Evolutionary conservation across 2,329 filamentous ascomycete genomes (phyloP).

Genomic region (Cordyceps tenuipes): DNA sequence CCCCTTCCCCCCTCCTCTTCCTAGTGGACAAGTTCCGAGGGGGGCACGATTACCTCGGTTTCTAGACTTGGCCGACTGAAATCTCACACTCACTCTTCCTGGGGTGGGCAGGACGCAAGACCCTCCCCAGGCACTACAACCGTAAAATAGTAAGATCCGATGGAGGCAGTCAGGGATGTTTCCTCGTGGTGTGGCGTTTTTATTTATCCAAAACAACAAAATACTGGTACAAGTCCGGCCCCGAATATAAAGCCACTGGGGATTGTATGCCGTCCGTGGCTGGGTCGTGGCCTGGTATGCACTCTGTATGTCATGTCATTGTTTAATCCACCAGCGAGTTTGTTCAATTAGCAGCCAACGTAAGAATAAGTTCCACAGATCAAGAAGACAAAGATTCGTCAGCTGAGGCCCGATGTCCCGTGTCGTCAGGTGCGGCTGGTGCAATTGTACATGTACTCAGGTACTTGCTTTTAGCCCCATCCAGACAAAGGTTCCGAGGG

Average conservation of each 20-base stretch:
- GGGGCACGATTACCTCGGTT: background rate
- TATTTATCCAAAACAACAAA: too few species aligned
- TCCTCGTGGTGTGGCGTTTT: slow-evolving; percentile 5
- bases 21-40: slow-evolving; percentile 6
- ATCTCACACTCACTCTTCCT: background rate
- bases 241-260: background rate
- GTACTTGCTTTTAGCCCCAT: too few species aligned
- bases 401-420: too few species aligned
- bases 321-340: background rate
- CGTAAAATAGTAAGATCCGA: slow-evolving; percentile 2
- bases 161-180: slow-evolving; percentile 7
- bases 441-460: too few species aligned
- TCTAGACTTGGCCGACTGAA: background rate
- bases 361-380: background rate
- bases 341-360: background rate
- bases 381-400: background rate
- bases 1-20: background rate
- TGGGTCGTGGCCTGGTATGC: background rate
- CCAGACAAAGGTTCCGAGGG: too few species aligned
- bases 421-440: too few species aligned
- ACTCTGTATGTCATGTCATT: background rate
- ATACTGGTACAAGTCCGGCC: background rate
- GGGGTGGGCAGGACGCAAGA: background rate
- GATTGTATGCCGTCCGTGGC: slow-evolving; percentile 4
- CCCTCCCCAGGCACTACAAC: background rate